These are phyloP conservation scores for Fusarium pseudonygamai DNA, from an alignment of 2,329 filamentous ascomycete genomes.

Conservation along the genomic window DNA sequence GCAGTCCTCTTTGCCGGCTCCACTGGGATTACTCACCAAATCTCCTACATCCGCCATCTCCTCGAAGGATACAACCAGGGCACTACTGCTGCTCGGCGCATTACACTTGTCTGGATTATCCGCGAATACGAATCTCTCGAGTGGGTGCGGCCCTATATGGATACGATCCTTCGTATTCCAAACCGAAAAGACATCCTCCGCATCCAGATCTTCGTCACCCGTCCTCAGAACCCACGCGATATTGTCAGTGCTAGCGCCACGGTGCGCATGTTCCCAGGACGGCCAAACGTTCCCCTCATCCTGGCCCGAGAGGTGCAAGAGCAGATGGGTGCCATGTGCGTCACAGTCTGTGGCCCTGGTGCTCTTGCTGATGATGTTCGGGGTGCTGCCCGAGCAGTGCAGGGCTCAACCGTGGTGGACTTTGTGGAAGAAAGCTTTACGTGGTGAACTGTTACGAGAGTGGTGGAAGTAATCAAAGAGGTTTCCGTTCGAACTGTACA, in stretches of 20 bases:
- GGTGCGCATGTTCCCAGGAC: constrained; percentile 91
- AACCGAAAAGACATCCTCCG: constrained; percentile 83
- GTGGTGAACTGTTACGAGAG: constrained; percentile 54
- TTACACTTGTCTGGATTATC: constrained; percentile 92
- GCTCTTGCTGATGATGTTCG: constrained; percentile 80
- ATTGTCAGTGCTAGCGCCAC: constrained; percentile 79
- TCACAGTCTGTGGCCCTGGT: constrained; percentile 82
- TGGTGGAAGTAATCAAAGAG: constrained; percentile 12
- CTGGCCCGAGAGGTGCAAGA: constrained; percentile 82
- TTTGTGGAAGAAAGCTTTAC: constrained; percentile 83
- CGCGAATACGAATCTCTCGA: constrained; percentile 89
- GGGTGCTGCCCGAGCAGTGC: constrained; percentile 69
- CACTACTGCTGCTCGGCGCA: constrained; percentile 80
- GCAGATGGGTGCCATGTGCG: constrained; percentile 88
- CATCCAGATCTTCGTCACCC: constrained; percentile 90
- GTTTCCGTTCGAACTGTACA: constrained; percentile 44
- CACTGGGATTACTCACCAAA: constrained; percentile 94
- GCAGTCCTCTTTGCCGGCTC: constrained; percentile 90
- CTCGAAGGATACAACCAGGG: constrained; percentile 74
- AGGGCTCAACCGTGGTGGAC: constrained; percentile 73
- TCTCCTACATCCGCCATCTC: constrained; percentile 85
- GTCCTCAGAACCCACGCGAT: constrained; percentile 84
- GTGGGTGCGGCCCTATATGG: constrained; percentile 91
- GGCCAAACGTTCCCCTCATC: constrained; percentile 84
- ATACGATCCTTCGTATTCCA: constrained; percentile 78